Evolutionary conservation across 306 rosid genomes (phyloP), one percentile per base, ranked within the genome.

Genomic region (Astragalus glycyphyllos): DNA sequence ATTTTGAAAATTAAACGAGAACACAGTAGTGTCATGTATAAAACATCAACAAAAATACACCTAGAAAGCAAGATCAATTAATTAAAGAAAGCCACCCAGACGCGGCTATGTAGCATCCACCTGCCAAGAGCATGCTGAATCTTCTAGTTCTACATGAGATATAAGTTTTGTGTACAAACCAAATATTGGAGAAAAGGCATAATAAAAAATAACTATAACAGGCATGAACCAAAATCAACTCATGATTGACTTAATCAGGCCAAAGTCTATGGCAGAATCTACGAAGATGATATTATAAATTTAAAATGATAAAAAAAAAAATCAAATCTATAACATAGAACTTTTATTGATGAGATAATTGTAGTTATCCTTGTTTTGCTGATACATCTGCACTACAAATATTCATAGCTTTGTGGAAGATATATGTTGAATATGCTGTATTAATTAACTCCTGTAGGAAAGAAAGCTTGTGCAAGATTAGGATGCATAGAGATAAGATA

Each of bases 401-500:
- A 55, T 58, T 58, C 40, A 37, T 50, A 74, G 42, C 46, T 45
- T 72, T 6, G 3, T 51, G 31, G 35, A 73, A 69, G 56, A 73
- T 48, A 73, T 41, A 55, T 69, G 50, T 41, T 56, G 58, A 42
- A 68, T 35, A 32, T 42, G 47, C 56, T 40, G n/a, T 62, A 48
- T 57, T 64, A 64, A 45, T 53, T 10, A 50, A 68, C 42, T 20
- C 49, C 41, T 12, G 47, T 12, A 5, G n/a, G 15, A 51, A 68
- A 57, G 44, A 14, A 17, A 47, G 37, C n/a, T 46, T 29, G 32
- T 48, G 62, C 11, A 38, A 68, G 65, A 72, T 40, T 46, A 45
- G 35, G 59, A 45, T 41, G 17, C 29, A 34, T 57, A n/a, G 26
- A 56, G 50, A 77, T 41, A 44, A 75, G 73, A 61, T 72, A 96